Evolutionary conservation across 441 rosid genomes (phyloP).

Genomic region (Capsella rubella): DNA sequence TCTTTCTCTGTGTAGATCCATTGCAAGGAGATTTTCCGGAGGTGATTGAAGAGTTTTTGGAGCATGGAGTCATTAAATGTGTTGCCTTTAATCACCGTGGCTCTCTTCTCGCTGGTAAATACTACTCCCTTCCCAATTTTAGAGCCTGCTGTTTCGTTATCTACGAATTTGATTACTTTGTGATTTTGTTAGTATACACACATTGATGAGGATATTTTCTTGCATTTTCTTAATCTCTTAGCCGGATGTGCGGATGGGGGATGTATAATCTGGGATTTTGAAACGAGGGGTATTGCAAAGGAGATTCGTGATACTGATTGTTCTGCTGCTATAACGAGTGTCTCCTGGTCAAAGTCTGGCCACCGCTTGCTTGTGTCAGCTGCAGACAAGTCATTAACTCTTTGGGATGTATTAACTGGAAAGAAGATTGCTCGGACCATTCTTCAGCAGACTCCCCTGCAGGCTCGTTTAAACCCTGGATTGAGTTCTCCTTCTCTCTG

Average conservation of each 20-base stretch:
- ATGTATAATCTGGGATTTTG: constrained; percentile 95
- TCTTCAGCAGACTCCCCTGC: constrained; percentile 81
- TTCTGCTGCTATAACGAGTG: constrained; percentile 84
- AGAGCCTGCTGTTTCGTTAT: constrained; percentile 1
- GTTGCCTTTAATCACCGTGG: constrained; percentile 98
- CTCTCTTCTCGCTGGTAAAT: constrained; percentile 92
- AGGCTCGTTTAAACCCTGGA: constrained; percentile 89
- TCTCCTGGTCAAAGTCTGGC: constrained; percentile 95
- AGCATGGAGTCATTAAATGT: constrained; percentile 94
- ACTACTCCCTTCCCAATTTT: not conserved
- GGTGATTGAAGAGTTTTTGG: constrained; percentile 95
- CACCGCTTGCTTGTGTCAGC: constrained; percentile 91
- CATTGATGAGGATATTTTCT: constrained; percentile 2
- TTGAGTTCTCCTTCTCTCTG: constrained; percentile 81
- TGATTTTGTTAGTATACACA: not conserved
- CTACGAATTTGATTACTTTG: not conserved
- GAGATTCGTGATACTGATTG: constrained; percentile 84
- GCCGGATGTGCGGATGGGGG: constrained; percentile 98
- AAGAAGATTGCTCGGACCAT: constrained; percentile 65
- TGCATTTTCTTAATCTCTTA: constrained; percentile 41
- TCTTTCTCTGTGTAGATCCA: constrained; percentile 61
- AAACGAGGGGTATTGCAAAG: constrained; percentile 91
- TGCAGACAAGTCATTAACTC: constrained; percentile 89
- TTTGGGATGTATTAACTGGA: constrained; percentile 88
- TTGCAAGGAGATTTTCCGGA: constrained; percentile 99